Base-by-base conservation (phyloP, 257 asterid genomes). In the Solanum acaule region DNA sequence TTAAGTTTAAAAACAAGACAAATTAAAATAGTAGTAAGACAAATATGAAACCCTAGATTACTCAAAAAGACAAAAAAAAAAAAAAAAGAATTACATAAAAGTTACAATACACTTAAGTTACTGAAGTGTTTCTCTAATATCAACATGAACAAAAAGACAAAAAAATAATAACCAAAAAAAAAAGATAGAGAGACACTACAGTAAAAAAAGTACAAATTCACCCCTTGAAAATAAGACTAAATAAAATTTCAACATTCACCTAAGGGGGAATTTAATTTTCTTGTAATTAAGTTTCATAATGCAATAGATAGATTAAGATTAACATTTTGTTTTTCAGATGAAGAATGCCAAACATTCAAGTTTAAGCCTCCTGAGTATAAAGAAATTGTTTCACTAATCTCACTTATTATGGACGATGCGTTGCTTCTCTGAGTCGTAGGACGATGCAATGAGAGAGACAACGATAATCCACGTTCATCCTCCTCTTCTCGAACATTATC, bases 221-320 rank as follows among this genome's bases (percentile, higher is more conserved):
- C 23, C 63, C 42, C 42, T 38, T 38, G n/a, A 8, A 38, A 8
- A 38, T 38, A 78, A 14, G 37, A 8, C 35, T 14, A 13, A 25
- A 23, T 77, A n/a, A 78, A 38, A 81, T 27, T 4, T 29, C 16
- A 81, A 46, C 46, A 81, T 81, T 46, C 18, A 81, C 68, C 42
- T 2, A 44, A 29, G 18, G 27, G 40, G 18, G 27, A 46, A 27
- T 16, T 76, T 37, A 35, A 37, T 42, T 14, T 14, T 11, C 61
- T 42, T 42, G 37, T 40, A 40, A 40, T 40, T 40, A 3, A 5
- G 38, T 29, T 1, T 81, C 68, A 94, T 14, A 89, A 87, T 49
- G 95, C 96, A 65, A 95, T 93, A 31, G 98, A 94, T 27, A 96
- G 93, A 87, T 94, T 93, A 22, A 96, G 92, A 90, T 93, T 91